Base-by-base conservation (phyloP, 441 rosid genomes). In the Brassica balearica region DNA sequence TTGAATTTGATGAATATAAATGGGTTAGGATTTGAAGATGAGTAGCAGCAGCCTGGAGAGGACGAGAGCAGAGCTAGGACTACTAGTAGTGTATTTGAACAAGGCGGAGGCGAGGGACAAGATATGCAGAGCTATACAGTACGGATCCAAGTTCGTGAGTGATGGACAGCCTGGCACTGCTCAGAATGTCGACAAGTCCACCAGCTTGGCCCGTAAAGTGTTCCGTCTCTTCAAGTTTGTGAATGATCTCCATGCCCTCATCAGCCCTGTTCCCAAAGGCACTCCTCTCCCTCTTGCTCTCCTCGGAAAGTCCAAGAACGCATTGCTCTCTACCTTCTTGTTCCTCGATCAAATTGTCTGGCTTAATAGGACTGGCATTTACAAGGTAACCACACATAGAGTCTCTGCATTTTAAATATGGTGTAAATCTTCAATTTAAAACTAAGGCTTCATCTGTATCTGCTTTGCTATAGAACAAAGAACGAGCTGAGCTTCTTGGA, bases 141-240 rank as follows among this genome's bases (percentile, higher is more conserved):
- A 95, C 65, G 98, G 98, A 75, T 95, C 99, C 0, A 95, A 95
- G 85, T 95, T 91, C 80, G 12, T 95, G 81, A 95, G 99, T 68
- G 53, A 88, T 62, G 99, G 99, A 67, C 81, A 90, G 69, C 90
- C 98, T 78, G 98, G 99, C 62, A 89, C 96, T 0, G 97, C 99
- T 68, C 99, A 95, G 80, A 91, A 75, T 80, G 99, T 95, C 23
- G 99, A 95, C 89, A 95, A 93, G 80, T 81, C 92, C 2, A 95
- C 98, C 71, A 95, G 98, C 86, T 85, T 93, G 88, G 99, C 99
- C 6, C 74, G 99, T 67, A 95, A 95, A 88, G 96, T 95, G 74
- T 95, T 95, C 82, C 97, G 99, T 73, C 93, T 95, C 74, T 90
- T 95, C 73, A 95, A 93, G 99, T 95, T 92, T 80, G 89, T 93